These are phyloP conservation scores for Cyclotella choctawhatcheeana DNA, from an alignment of 108 stramenopile species.

Conservation along the genomic window DNA sequence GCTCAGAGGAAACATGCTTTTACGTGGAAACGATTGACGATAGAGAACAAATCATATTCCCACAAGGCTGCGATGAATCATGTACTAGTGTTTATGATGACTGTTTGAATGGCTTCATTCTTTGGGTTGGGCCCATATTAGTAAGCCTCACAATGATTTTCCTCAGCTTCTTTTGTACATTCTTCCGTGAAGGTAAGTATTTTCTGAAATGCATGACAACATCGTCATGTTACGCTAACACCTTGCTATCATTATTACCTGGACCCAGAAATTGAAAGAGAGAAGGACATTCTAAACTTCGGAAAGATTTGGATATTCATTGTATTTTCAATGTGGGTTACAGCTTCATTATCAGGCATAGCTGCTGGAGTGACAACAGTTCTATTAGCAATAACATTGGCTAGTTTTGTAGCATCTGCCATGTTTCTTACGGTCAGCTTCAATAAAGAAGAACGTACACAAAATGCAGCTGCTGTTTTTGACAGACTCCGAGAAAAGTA, in stretches of 20 bases:
- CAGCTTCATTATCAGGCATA: slow-evolving; percentile 51
- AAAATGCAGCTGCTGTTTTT: slow-evolving; percentile 24
- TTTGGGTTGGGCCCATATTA: slow-evolving; percentile 57
- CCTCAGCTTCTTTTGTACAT: slow-evolving; percentile 57
- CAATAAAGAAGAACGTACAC: slow-evolving; percentile 16
- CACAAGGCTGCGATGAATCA: slow-evolving; percentile 16
- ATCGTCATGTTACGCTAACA: too few species aligned
- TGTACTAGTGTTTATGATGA: slow-evolving; percentile 43
- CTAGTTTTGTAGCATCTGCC: slow-evolving; percentile 48
- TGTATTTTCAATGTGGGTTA: slow-evolving; percentile 53
- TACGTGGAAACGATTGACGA: slow-evolving; percentile 7
- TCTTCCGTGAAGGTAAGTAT: slow-evolving; percentile 28
- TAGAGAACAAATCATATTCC: slow-evolving; percentile 18
- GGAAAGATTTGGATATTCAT: slow-evolving; percentile 55
- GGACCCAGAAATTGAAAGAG: slow-evolving; percentile 17
- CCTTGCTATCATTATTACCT: background rate
- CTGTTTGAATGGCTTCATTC: slow-evolving; percentile 52
- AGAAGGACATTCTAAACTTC: slow-evolving; percentile 54
- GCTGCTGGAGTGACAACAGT: slow-evolving; percentile 48
- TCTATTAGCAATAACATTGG: slow-evolving; percentile 46
- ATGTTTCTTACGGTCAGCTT: slow-evolving; percentile 45
- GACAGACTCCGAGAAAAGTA: slow-evolving; percentile 45
- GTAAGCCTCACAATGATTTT: slow-evolving; percentile 48
- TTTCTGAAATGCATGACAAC: too few species aligned
- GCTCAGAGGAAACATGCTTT: slow-evolving; percentile 35